Percentiles rank a stretch among this genome's conserved stretches.
These are phyloP conservation scores for Tulasnella sp. DNA, from an alignment of 768 basidiomycete genomes.

Conservation along the genomic window DNA sequence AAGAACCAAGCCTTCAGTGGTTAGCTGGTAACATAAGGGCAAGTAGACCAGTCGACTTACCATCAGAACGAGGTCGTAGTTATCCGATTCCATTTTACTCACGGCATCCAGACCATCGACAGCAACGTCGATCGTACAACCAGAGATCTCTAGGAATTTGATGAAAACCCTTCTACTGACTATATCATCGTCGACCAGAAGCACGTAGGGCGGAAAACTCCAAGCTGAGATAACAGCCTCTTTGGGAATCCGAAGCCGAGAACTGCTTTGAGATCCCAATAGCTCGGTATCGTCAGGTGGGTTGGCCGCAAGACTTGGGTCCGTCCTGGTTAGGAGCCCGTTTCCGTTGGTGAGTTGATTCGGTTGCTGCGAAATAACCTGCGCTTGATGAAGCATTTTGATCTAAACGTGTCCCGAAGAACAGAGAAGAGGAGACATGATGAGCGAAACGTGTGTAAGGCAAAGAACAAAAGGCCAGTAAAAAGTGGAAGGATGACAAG, in stretches of 20 bases:
- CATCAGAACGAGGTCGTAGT: conserved; percentile 95
- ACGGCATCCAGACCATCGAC: conserved; percentile 90
- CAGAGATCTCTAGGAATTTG: conserved; percentile 93
- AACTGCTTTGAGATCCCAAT: neutral
- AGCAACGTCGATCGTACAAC: conserved; percentile 89
- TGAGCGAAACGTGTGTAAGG: too few species aligned
- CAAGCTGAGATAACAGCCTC: conserved; percentile 73
- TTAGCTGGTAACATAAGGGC: neutral
- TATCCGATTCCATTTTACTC: conserved; percentile 91
- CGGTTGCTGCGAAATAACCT: neutral
- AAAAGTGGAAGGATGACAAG: too few species aligned
- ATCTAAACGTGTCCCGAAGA: neutral
- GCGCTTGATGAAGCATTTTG: neutral
- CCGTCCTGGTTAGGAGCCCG: neutral
- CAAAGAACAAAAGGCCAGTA: too few species aligned
- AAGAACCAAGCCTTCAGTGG: neutral
- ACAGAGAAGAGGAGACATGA: neutral
- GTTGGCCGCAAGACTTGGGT: neutral
- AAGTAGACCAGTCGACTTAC: conserved; percentile 34
- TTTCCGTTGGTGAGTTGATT: neutral
- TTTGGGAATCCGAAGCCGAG: conserved; percentile 43
- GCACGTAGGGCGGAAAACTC: conserved; percentile 82
- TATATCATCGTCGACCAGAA: conserved; percentile 92
- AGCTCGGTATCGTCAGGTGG: neutral
- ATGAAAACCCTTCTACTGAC: conserved; percentile 80